Conservation (phyloP, 352 stramenopile genomes). For the Phytopythium vexans region DNA sequence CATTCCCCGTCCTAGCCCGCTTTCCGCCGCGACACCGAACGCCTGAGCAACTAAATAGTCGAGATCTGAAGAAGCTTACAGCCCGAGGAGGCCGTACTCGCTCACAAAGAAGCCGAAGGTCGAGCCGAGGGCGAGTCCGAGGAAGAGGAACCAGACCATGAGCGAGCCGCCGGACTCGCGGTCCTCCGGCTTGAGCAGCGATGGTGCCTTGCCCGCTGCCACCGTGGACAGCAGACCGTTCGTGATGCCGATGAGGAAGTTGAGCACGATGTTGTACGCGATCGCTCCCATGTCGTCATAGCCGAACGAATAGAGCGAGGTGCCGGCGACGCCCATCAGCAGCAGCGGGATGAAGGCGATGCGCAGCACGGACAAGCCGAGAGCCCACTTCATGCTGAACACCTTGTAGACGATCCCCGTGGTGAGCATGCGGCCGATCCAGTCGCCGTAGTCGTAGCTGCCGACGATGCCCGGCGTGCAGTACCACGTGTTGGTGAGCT, state of each 20-base stretch:
- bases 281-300: constrained; percentile 11
- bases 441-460: constrained; percentile 47
- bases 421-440: constrained; percentile 33
- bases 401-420: constrained; percentile 31
- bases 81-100: constrained; percentile 25
- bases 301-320: constrained; percentile 41
- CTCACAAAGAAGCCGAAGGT: constrained; percentile 33
- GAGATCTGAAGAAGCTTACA: constrained; percentile 5
- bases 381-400: constrained; percentile 33
- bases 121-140: constrained; percentile 31
- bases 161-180: constrained; percentile 35
- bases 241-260: constrained; percentile 32
- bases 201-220: constrained; percentile 35
- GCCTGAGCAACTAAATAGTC: too few species aligned
- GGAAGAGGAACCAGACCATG: constrained; percentile 42
- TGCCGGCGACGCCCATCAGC: constrained; percentile 33
- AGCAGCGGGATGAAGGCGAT: constrained; percentile 38
- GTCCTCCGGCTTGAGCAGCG: constrained; percentile 32
- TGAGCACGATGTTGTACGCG: constrained; percentile 27
- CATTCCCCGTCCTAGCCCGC: too few species aligned
- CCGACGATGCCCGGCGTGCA: constrained; percentile 38
- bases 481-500: constrained; percentile 25
- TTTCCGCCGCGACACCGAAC: too few species aligned
- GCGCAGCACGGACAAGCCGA: constrained; percentile 25
- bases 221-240: constrained; percentile 42